Conservation (phyloP, 2,329 filamentous ascomycete species). For the Xylariales sp. region DNA sequence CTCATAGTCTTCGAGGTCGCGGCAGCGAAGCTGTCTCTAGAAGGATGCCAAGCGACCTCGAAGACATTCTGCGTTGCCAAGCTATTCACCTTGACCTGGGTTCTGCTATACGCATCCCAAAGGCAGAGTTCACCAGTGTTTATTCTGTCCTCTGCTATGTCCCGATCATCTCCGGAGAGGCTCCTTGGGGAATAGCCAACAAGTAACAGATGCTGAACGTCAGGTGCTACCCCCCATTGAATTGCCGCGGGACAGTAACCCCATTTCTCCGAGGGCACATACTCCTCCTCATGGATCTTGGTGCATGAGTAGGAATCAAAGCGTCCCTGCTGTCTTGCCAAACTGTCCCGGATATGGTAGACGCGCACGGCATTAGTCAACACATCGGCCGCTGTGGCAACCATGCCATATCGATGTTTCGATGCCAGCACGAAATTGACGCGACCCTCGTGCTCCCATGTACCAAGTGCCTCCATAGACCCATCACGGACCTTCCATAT, state of each 20-base stretch:
- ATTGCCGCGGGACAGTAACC: constrained; percentile 60
- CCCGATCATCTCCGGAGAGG: constrained; percentile 44
- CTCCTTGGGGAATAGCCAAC: constrained; percentile 61
- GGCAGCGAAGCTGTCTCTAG: constrained; percentile 46
- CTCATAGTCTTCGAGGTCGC: constrained; percentile 50
- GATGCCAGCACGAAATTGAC: constrained; percentile 60
- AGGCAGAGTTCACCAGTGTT: constrained; percentile 56
- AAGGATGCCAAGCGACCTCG: constrained; percentile 60
- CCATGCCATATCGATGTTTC: constrained; percentile 39
- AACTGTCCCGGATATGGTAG: constrained; percentile 39
- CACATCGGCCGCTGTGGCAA: constrained; percentile 58
- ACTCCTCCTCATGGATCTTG: constrained; percentile 26
- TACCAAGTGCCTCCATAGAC: constrained; percentile 40
- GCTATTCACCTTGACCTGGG: constrained; percentile 43
- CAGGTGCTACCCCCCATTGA: constrained; percentile 50
- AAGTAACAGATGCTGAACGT: constrained; percentile 47
- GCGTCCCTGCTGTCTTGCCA: constrained; percentile 8
- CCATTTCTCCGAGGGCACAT: constrained; percentile 44
- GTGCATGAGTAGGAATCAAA: constrained; percentile 27
- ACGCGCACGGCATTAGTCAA: constrained; percentile 50
- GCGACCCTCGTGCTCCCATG: constrained; percentile 52
- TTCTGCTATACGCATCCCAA: constrained; percentile 46
- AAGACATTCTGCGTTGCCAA: constrained; percentile 57
- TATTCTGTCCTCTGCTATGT: constrained; percentile 54
- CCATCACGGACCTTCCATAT: constrained; percentile 46